A percentile compares a stretch with the other conserved stretches of the same genome.
phyloP scores from a whole-genome alignment of 2,329 filamentous ascomycete genomes.

The Ceratocystiopsis sp. region DNA sequence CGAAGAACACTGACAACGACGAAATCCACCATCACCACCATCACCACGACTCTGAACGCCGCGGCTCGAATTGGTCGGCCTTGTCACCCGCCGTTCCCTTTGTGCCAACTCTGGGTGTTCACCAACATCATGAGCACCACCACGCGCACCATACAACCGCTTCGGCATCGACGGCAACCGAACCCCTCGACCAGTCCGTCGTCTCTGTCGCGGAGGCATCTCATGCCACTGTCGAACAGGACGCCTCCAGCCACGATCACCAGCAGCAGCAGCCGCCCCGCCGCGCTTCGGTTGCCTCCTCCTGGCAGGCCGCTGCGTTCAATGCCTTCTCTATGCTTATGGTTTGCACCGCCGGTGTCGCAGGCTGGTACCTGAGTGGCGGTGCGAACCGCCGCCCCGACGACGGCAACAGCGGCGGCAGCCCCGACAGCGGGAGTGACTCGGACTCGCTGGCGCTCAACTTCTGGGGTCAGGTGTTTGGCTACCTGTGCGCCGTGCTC shows the following conservation, averaged over 20 bases:
- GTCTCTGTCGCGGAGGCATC: too few species aligned
- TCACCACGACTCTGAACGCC: constrained; percentile 22
- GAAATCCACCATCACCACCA: constrained; percentile 17
- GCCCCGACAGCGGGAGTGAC: constrained; percentile 1
- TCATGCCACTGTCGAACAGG: neutral
- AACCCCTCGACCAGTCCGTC: too few species aligned
- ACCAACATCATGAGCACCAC: neutral
- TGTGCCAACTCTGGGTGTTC: constrained; percentile 3
- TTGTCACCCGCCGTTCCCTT: constrained; percentile 65
- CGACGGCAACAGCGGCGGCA: constrained; percentile 26
- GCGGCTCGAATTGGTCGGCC: constrained; percentile 40
- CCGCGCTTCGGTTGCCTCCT: constrained; percentile 24
- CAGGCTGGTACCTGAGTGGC: constrained; percentile 68
- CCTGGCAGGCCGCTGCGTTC: constrained; percentile 45
- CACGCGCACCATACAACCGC: neutral
- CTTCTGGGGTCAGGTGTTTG: constrained; percentile 72
- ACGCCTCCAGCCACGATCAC: neutral
- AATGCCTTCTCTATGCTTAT: constrained; percentile 62
- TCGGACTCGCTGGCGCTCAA: constrained; percentile 42
- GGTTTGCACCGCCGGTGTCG: constrained; percentile 65
- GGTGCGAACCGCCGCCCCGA: constrained; percentile 21
- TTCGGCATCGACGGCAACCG: too few species aligned
- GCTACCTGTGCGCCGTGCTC: constrained; percentile 75
- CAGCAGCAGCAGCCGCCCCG: constrained; percentile 15
- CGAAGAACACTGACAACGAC: constrained; percentile 3